phyloP scores from a whole-genome alignment of 176 grass and related monocot species.

The sorghum (Sorghum bicolor) region Sorghum_bicolor_NCBIv3 NC_012879.2:56436501-56437000 shows the following conservation, averaged over 20 bases:
- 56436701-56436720: not conserved
- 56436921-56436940: slow-evolving; percentile 32
- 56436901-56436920: slow-evolving; percentile 75
- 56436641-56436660: not conserved
- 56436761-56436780: slow-evolving; percentile 65
- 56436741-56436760: slow-evolving; percentile 70
- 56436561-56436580: not conserved
- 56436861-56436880: slow-evolving; percentile 80
- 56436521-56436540: not conserved
- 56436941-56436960: not conserved
- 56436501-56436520: not conserved
- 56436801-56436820: slow-evolving; percentile 78
- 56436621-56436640: not conserved
- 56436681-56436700: not conserved
- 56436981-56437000: too few species aligned
- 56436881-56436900: slow-evolving; percentile 52
- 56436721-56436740: slow-evolving; percentile 65
- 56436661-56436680: not conserved
- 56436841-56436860: slow-evolving; percentile 80
- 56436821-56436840: slow-evolving; percentile 61
- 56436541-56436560: not conserved
- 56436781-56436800: slow-evolving; percentile 80
- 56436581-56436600: not conserved
- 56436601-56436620: not conserved
- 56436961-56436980: not conserved